Evolutionary conservation across 345 rosid genomes (phyloP).

Genomic region (Arabis alpina): DNA sequence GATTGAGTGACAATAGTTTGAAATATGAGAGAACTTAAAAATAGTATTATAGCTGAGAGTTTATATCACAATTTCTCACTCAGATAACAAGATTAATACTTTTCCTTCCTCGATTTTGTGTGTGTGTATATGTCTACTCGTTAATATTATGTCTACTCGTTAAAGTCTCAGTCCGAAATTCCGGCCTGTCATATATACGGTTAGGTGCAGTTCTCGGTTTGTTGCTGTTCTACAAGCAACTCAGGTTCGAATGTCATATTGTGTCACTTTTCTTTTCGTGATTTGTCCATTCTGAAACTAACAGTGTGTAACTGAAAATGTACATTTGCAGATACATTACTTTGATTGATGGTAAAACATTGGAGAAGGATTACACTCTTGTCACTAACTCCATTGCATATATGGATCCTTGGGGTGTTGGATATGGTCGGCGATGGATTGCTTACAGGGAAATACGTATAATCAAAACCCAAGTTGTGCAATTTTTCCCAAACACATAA

Average conservation of each 20-base stretch:
- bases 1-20: conserved; percentile 30
- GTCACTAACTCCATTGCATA: conserved; percentile 63
- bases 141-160: conserved; percentile 74
- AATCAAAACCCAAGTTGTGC: too few species aligned
- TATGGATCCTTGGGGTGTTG: conserved; percentile 47
- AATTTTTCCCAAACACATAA: too few species aligned
- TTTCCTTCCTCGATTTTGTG: conserved; percentile 11
- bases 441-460: too few species aligned
- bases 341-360: conserved; percentile 56
- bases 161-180: conserved; percentile 81
- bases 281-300: conserved; percentile 16
- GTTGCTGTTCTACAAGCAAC: conserved; percentile 78
- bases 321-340: conserved; percentile 79
- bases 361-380: conserved; percentile 65
- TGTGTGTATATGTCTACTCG: conserved; percentile 59
- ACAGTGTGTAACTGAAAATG: background rate
- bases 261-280: background rate
- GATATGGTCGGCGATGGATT: too few species aligned
- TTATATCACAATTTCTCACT: conserved; percentile 12
- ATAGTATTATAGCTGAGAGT: conserved; percentile 7
- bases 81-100: conserved; percentile 1
- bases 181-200: conserved; percentile 72
- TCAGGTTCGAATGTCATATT: too few species aligned
- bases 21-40: background rate
- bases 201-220: conserved; percentile 88